Conservation (phyloP, 495 filamentous ascomycete species). For the Daldinia bambusicola region DNA sequence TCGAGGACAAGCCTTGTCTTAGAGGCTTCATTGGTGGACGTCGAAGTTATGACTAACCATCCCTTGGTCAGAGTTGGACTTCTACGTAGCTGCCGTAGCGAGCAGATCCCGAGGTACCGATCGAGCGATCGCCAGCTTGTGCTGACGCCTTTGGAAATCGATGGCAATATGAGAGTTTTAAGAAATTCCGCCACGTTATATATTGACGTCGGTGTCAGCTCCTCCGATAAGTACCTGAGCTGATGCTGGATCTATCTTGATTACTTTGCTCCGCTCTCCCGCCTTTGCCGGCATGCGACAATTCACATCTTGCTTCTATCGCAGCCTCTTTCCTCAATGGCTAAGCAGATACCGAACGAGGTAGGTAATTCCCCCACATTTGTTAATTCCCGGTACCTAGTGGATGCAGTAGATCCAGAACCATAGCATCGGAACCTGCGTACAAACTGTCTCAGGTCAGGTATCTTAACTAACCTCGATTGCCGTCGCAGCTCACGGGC, state of each 20-base stretch:
- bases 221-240: not conserved
- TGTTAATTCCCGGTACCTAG: not conserved
- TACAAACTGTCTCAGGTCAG: not conserved
- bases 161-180: constrained; percentile 16
- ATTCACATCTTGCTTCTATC: constrained; percentile 16
- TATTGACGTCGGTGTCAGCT: constrained; percentile 11
- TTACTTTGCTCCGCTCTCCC: constrained; percentile 8
- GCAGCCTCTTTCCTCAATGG: constrained; percentile 29
- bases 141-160: constrained; percentile 21
- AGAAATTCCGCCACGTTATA: constrained; percentile 20
- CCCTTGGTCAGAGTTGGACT: constrained; percentile 9
- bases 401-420: not conserved
- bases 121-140: constrained; percentile 23
- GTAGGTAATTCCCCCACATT: constrained; percentile 29
- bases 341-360: constrained; percentile 16
- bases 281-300: constrained; percentile 13
- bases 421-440: constrained; percentile 22
- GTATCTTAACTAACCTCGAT: constrained; percentile 12
- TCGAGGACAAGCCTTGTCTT: constrained; percentile 16
- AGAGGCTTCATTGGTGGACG: constrained; percentile 25
- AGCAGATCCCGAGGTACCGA: not conserved
- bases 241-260: constrained; percentile 10
- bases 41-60: constrained; percentile 4
- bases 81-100: constrained; percentile 2
- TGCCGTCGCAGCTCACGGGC: constrained; percentile 25